phyloP scores from a whole-genome alignment of 73 alveolate species.

The Symbiodinium natans region DNA sequence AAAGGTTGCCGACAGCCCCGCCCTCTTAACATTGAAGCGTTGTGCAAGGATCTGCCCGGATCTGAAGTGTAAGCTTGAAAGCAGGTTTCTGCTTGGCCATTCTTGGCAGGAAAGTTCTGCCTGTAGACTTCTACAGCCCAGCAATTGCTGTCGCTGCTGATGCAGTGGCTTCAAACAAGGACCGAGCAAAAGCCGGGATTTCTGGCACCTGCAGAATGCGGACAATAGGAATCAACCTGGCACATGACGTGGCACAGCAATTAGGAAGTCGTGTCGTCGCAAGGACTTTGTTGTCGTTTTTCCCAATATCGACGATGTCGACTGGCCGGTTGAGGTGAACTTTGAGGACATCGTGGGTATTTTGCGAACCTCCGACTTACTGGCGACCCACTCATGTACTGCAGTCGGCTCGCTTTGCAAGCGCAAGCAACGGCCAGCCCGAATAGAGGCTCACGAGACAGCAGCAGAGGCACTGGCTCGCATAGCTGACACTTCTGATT shows the following conservation, averaged over 20 bases:
- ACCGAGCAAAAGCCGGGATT: not conserved
- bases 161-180: constrained; percentile 75
- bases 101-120: constrained; percentile 43
- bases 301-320: constrained; percentile 43
- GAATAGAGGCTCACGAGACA: constrained; percentile 11
- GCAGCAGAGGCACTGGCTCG: not conserved
- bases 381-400: not conserved
- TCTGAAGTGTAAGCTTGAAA: not conserved
- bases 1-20: constrained; percentile 50
- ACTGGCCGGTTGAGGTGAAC: constrained; percentile 78
- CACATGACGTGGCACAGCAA: not conserved
- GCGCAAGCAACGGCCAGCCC: constrained; percentile 23
- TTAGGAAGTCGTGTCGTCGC: not conserved
- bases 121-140: constrained; percentile 49
- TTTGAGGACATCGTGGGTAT: constrained; percentile 58
- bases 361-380: not conserved
- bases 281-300: constrained; percentile 69
- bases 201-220: not conserved
- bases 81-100: not conserved
- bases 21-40: constrained; percentile 60
- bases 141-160: constrained; percentile 84
- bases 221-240: too few species aligned
- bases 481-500: not conserved
- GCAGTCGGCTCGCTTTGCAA: constrained; percentile 4
- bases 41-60: constrained; percentile 25